Conservation (phyloP, 176 grass and related monocot genomes). For the Zizania latifolia region DNA sequence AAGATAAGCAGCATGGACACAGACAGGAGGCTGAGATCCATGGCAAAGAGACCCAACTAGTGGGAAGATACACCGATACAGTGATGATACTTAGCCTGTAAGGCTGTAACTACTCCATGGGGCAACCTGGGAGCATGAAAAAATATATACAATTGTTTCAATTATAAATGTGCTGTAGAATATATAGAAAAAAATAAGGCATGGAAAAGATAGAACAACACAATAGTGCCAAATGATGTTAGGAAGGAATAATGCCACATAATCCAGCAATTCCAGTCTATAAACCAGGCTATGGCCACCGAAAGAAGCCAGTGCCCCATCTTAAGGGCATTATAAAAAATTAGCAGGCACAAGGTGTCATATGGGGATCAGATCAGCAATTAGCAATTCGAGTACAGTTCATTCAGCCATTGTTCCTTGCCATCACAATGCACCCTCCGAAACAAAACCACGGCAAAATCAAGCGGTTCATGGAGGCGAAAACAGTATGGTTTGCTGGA, state of each 20-base stretch:
- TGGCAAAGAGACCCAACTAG: not conserved
- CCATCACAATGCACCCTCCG: not conserved
- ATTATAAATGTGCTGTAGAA: not conserved
- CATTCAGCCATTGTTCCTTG: not conserved
- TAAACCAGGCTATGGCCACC: constrained; percentile 10
- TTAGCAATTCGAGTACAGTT: not conserved
- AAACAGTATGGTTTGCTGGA: not conserved
- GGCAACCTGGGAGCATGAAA: not conserved
- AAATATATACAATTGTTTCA: too few relatives aligned
- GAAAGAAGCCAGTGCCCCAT: constrained; percentile 19
- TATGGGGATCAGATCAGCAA: constrained; percentile 32
- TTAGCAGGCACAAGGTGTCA: constrained; percentile 16
- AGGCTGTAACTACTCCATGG: constrained; percentile 32
- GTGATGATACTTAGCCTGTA: constrained; percentile 11
- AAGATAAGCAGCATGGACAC: constrained; percentile 1
- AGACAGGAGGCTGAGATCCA: not conserved
- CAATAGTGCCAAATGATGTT: not conserved
- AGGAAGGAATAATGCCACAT: not conserved
- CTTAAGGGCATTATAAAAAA: not conserved
- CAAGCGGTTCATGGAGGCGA: not conserved
- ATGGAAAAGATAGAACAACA: not conserved
- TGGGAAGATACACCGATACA: not conserved
- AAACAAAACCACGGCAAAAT: not conserved
- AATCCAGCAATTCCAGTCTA: not conserved
- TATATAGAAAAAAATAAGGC: not conserved